phyloP scores from a whole-genome alignment of 2,329 filamentous ascomycete species.

The Mariannaea elegans region DNA sequence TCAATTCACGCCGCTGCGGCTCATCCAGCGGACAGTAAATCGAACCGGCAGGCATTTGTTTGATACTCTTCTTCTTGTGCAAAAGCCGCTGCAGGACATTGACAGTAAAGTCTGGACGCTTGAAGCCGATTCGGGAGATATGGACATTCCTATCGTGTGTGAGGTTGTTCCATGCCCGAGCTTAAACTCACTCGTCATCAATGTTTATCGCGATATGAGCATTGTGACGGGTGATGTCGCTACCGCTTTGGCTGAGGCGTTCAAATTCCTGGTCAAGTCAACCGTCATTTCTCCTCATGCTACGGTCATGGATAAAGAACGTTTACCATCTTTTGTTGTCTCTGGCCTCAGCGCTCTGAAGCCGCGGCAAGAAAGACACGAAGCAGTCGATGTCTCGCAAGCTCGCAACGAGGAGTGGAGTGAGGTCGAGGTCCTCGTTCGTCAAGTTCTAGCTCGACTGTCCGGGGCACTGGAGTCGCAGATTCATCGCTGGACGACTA shows the following conservation, averaged over 20 bases:
- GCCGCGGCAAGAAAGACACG: constrained; percentile 30
- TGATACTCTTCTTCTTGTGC: constrained; percentile 82
- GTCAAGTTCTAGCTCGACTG: constrained; percentile 65
- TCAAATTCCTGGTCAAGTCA: constrained; percentile 41
- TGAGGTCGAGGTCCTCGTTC: constrained; percentile 60
- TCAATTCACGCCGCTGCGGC: constrained; percentile 79
- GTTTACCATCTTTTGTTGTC: constrained; percentile 35
- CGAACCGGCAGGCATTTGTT: constrained; percentile 68
- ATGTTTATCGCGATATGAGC: constrained; percentile 69
- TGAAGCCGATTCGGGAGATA: constrained; percentile 65
- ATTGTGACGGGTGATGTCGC: constrained; percentile 43
- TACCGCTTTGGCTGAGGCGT: constrained; percentile 41
- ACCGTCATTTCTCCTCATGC: constrained; percentile 43
- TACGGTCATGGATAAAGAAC: constrained; percentile 22
- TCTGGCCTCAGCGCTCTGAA: constrained; percentile 32
- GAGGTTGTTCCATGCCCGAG: constrained; percentile 70
- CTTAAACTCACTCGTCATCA: constrained; percentile 63
- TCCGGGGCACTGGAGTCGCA: constrained; percentile 58
- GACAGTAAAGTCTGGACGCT: constrained; percentile 65
- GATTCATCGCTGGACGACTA: constrained; percentile 71
- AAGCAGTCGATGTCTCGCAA: constrained; percentile 22
- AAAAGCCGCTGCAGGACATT: constrained; percentile 69
- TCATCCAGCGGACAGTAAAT: constrained; percentile 66
- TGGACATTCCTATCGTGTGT: constrained; percentile 81
- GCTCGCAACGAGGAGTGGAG: constrained; percentile 54